Conservation (phyloP, 257 asterid species). For the Paulownia fortunei region DNA sequence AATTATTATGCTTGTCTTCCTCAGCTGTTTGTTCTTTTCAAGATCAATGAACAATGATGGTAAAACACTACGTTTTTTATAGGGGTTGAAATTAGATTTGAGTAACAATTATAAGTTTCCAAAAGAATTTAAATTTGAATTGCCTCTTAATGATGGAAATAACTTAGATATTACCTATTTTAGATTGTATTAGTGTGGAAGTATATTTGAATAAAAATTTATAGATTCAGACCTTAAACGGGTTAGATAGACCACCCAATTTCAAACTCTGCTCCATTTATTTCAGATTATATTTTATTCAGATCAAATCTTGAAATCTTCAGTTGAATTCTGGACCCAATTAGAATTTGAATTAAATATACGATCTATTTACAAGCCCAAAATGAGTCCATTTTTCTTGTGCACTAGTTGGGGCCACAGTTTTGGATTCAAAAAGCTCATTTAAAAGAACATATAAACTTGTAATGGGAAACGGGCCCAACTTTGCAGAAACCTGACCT, state of each 20-base stretch:
- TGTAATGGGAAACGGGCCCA: neutral
- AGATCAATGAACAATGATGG: neutral
- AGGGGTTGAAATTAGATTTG: neutral
- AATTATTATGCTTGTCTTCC: constrained; percentile 8
- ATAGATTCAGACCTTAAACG: neutral
- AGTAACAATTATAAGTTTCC: neutral
- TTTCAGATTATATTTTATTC: neutral
- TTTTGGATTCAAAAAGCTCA: neutral
- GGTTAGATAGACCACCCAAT: neutral
- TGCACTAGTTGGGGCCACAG: neutral
- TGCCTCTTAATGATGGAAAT: neutral
- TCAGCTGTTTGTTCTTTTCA: neutral
- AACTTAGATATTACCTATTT: too few species aligned
- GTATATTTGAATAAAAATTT: too few species aligned
- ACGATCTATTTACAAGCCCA: neutral
- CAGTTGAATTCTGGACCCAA: neutral
- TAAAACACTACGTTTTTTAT: neutral
- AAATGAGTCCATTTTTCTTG: neutral
- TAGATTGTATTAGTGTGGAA: too few species aligned
- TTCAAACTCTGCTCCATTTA: neutral
- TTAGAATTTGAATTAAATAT: neutral
- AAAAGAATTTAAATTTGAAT: neutral
- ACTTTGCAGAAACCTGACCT: neutral
- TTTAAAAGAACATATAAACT: neutral
- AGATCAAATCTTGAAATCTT: too few species aligned